Evolutionary conservation across 176 grass and related monocot species (phyloP).

Genomic region (Oryza meyeriana): DNA sequence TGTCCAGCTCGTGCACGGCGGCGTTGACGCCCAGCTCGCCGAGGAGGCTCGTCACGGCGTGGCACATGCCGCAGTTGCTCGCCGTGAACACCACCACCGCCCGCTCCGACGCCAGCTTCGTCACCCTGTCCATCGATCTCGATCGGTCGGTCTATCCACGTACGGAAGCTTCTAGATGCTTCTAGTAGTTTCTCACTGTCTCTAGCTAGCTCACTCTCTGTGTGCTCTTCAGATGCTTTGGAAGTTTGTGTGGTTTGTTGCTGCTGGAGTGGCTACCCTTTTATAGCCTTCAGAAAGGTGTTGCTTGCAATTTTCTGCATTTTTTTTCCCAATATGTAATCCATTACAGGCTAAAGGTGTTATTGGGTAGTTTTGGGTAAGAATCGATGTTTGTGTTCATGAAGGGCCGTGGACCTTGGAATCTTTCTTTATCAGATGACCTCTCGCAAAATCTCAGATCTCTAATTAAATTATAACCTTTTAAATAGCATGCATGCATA

Average conservation of each 20-base stretch:
- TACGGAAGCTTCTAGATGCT: no score
- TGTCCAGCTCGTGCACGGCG: slow-evolving; percentile 59
- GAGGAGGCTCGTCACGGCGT: slow-evolving; percentile 55
- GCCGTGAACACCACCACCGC: slow-evolving; percentile 63
- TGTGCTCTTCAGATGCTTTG: neutral
- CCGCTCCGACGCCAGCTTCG: slow-evolving; percentile 53
- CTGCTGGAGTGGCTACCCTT: neutral
- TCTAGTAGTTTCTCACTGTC: neutral
- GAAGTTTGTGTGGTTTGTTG: slow-evolving; percentile 8
- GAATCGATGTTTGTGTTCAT: slow-evolving; percentile 13
- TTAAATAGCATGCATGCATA: neutral
- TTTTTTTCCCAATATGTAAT: neutral
- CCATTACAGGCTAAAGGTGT: neutral
- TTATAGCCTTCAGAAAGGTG: neutral
- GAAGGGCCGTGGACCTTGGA: slow-evolving; percentile 26
- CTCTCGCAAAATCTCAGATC: neutral
- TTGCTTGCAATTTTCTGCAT: neutral
- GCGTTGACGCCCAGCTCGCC: slow-evolving; percentile 46
- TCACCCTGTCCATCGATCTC: slow-evolving; percentile 54
- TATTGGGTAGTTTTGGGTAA: slow-evolving; percentile 8
- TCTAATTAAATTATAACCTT: neutral
- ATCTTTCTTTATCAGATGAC: slow-evolving; percentile 7
- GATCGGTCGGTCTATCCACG: no score
- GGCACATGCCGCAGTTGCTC: slow-evolving; percentile 65
- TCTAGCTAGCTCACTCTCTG: neutral